Percentiles rank a stretch among this genome's conserved stretches.
Conservation (phyloP, 495 filamentous ascomycete genomes). For the Penicillium silybi region DNA sequence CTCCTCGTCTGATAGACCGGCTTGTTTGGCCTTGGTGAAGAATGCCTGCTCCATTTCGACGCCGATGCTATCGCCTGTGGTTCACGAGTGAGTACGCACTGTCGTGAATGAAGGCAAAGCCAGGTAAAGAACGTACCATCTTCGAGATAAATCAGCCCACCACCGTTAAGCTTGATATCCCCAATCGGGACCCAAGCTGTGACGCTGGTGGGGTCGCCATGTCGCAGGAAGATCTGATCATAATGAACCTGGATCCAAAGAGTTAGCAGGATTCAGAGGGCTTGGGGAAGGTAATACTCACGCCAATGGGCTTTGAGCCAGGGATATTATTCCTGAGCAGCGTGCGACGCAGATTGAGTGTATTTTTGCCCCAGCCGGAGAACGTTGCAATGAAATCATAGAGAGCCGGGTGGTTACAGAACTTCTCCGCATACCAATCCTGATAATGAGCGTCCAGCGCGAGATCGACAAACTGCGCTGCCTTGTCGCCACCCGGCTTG, state of each 20-base stretch:
- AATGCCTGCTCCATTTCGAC: constrained; percentile 49
- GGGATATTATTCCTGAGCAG: constrained; percentile 59
- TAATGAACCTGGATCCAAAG: constrained; percentile 38
- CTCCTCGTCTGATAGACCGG: constrained; percentile 49
- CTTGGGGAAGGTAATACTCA: constrained; percentile 10
- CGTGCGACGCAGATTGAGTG: constrained; percentile 43
- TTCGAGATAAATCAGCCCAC: constrained; percentile 61
- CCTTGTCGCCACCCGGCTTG: constrained; percentile 40
- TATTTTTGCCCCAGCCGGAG: constrained; percentile 52
- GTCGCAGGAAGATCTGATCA: constrained; percentile 62
- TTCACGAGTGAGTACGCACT: constrained; percentile 3
- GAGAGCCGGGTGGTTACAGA: constrained; percentile 52
- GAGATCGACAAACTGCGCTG: constrained; percentile 48
- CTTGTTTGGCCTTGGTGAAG: constrained; percentile 35
- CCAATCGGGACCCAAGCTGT: constrained; percentile 67
- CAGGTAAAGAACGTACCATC: constrained; percentile 27
- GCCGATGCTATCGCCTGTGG: constrained; percentile 36
- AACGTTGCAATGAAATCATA: constrained; percentile 50
- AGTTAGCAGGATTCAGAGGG: background rate
- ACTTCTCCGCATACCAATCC: constrained; percentile 54
- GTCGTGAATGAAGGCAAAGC: background rate
- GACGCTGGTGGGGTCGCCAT: constrained; percentile 52
- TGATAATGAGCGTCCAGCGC: constrained; percentile 54
- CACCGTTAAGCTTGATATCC: constrained; percentile 52
- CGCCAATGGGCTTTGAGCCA: constrained; percentile 53